phyloP scores from a whole-genome alignment of 805 yeast species.

The Hemisphaericaspora nanyangensis region DNA sequence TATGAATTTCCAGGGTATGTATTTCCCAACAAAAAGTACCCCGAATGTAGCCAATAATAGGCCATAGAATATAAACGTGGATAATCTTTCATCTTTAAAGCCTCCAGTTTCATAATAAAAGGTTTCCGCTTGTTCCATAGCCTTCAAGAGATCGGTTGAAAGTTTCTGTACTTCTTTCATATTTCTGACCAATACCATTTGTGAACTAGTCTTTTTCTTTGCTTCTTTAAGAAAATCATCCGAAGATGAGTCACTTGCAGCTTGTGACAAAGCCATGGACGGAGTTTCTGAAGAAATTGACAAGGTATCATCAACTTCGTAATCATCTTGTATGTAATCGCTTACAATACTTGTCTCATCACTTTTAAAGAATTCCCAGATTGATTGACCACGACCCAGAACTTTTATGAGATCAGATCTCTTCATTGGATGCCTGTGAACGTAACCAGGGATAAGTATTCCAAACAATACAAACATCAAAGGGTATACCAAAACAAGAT shows the following conservation, averaged over 20 bases:
- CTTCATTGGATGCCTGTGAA: conserved; percentile 60
- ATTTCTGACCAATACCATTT: conserved; percentile 49
- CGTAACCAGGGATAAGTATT: conserved; percentile 67
- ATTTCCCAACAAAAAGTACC: conserved; percentile 44
- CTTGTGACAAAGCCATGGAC: conserved; percentile 1
- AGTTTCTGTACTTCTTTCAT: conserved; percentile 72
- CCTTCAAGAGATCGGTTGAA: conserved; percentile 50
- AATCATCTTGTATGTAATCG: conserved; percentile 25
- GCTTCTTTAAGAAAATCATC: conserved; percentile 3
- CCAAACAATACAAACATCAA: conserved; percentile 50
- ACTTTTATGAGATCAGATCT: conserved; percentile 42
- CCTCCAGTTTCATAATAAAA: conserved; percentile 62
- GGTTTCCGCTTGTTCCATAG: conserved; percentile 49
- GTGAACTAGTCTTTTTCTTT: conserved; percentile 16
- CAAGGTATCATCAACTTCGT: conserved; percentile 9
- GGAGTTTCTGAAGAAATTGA: conserved; percentile 17
- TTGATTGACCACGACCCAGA: conserved; percentile 50
- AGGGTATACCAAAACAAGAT: conserved; percentile 62
- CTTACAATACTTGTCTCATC: conserved; percentile 30
- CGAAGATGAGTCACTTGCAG: conserved; percentile 5
- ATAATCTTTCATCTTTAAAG: conserved; percentile 62
- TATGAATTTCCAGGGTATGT: conserved; percentile 61
- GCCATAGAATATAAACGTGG: conserved; percentile 54
- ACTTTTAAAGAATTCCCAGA: conserved; percentile 37
- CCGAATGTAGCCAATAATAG: conserved; percentile 28